A percentile compares a stretch with the other conserved stretches of the same genome.
These are phyloP conservation scores for Berberis vulgaris DNA, from an alignment of 164 flowering plant species.

Conservation along the genomic window DNA sequence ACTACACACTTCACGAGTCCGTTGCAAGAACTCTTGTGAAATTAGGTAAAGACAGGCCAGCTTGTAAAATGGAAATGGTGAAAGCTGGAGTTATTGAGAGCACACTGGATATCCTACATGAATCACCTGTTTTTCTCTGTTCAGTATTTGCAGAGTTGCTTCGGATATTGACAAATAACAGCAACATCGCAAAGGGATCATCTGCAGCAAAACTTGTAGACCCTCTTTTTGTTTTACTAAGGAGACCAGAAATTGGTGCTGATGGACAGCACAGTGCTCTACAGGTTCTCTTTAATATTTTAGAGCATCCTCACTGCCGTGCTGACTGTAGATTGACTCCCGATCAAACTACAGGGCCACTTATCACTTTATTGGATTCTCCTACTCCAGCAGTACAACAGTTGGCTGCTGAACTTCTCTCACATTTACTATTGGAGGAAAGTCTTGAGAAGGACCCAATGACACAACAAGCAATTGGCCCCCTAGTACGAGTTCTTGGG, in stretches of 20 bases:
- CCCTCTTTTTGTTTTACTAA: slow-evolving; percentile 70
- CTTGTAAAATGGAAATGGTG: slow-evolving; percentile 98
- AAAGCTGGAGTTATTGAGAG: slow-evolving; percentile 89
- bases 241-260: slow-evolving; percentile 71
- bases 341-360: slow-evolving; percentile 78
- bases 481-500: slow-evolving; percentile 74
- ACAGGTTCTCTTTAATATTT: slow-evolving; percentile 90
- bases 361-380: slow-evolving; percentile 80
- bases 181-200: slow-evolving; percentile 81
- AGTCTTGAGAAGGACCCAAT: slow-evolving; percentile 79
- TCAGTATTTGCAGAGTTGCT: slow-evolving; percentile 86
- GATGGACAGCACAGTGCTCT: slow-evolving; percentile 94
- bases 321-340: slow-evolving; percentile 59
- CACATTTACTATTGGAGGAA: slow-evolving; percentile 83
- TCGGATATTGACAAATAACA: slow-evolving; percentile 88
- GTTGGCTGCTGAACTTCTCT: slow-evolving; percentile 90
- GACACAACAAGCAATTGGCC: slow-evolving; percentile 80
- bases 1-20: slow-evolving; percentile 81
- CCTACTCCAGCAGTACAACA: slow-evolving; percentile 79
- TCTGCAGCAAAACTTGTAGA: slow-evolving; percentile 94
- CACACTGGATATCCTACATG: slow-evolving; percentile 79
- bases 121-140: slow-evolving; percentile 88
- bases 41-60: slow-evolving; percentile 93
- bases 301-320: slow-evolving; percentile 92
- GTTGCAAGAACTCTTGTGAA: slow-evolving; percentile 83